phyloP scores from a whole-genome alignment of 2,329 filamentous ascomycete genomes.

The Colletotrichum sublineola region DNA sequence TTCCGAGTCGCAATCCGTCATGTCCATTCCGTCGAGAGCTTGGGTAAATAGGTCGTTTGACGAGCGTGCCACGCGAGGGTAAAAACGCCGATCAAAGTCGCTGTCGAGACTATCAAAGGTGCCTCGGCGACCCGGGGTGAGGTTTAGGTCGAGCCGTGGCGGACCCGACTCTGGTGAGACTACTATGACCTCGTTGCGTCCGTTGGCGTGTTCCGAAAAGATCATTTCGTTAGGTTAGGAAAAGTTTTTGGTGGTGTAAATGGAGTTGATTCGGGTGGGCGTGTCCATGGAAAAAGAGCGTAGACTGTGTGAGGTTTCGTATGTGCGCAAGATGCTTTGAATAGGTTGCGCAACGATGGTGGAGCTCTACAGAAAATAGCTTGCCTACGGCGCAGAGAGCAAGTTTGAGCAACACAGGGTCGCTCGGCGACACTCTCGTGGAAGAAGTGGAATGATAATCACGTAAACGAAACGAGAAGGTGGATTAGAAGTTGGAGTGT shows the following conservation, averaged over 20 bases:
- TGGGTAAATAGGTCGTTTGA: slow-evolving; percentile 39
- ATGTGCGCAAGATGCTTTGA: slow-evolving; percentile 17
- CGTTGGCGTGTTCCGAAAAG: slow-evolving; percentile 18
- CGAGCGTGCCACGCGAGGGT: slow-evolving; percentile 39
- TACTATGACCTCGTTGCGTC: slow-evolving; percentile 37
- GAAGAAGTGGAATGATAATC: slow-evolving; percentile 12
- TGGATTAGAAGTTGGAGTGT: slow-evolving; percentile 6
- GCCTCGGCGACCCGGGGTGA: slow-evolving; percentile 28
- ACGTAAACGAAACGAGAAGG: slow-evolving; percentile 6
- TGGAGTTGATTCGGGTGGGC: slow-evolving; percentile 12
- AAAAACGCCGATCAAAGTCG: slow-evolving; percentile 25
- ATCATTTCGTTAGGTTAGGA: slow-evolving; percentile 20
- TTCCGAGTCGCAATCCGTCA: slow-evolving; percentile 28
- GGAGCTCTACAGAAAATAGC: neutral
- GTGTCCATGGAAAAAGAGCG: slow-evolving; percentile 19
- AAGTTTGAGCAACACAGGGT: slow-evolving; percentile 18
- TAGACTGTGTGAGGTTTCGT: neutral
- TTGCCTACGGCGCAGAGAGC: slow-evolving; percentile 26
- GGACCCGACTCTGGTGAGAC: slow-evolving; percentile 38
- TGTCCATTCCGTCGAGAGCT: slow-evolving; percentile 25
- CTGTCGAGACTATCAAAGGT: slow-evolving; percentile 40
- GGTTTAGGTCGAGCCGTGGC: slow-evolving; percentile 37
- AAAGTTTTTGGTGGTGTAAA: slow-evolving; percentile 6
- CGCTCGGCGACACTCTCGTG: slow-evolving; percentile 17
- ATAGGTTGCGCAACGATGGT: slow-evolving; percentile 19